Conservation (phyloP, 371 early-diverging fungal species). For the Mucor saturninus region DNA sequence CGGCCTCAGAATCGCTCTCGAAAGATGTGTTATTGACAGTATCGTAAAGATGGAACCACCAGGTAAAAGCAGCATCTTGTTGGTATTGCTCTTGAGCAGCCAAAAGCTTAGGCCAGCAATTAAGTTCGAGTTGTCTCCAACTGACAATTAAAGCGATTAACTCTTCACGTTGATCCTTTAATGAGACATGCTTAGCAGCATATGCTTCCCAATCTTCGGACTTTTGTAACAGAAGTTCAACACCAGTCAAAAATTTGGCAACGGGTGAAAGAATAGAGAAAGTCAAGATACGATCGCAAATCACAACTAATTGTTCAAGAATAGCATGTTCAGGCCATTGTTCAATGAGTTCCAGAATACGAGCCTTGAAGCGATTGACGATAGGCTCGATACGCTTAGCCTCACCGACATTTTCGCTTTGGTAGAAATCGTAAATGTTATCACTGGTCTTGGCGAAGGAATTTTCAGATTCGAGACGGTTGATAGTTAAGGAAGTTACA, state of each 20-base stretch:
- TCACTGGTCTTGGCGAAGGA: conserved; percentile 46
- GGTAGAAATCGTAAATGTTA: conserved; percentile 87
- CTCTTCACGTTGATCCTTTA: conserved; percentile 75
- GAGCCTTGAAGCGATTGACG: conserved; percentile 65
- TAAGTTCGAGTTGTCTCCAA: conserved; percentile 93
- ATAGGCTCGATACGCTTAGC: conserved; percentile 70
- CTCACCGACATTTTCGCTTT: conserved; percentile 78
- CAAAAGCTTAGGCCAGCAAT: conserved; percentile 89
- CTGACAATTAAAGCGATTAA: conserved; percentile 76
- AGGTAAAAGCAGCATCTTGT: conserved; percentile 65
- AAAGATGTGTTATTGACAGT: conserved; percentile 49
- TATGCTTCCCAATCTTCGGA: conserved; percentile 96
- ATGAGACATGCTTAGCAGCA: conserved; percentile 83
- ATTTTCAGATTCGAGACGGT: conserved; percentile 44
- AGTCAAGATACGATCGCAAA: conserved; percentile 72
- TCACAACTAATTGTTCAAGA: conserved; percentile 71
- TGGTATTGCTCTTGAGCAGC: conserved; percentile 77
- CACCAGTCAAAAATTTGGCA: conserved; percentile 88
- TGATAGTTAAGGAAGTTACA: conserved; percentile 34
- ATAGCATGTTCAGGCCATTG: conserved; percentile 95
- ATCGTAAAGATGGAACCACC: conserved; percentile 92
- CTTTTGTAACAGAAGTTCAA: conserved; percentile 86
- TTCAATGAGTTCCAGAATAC: conserved; percentile 66
- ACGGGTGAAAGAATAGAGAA: conserved; percentile 87
- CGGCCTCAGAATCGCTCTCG: conserved; percentile 31